phyloP scores from a whole-genome alignment of 2,329 filamentous ascomycete species.

The Chaetomium sp. region DNA sequence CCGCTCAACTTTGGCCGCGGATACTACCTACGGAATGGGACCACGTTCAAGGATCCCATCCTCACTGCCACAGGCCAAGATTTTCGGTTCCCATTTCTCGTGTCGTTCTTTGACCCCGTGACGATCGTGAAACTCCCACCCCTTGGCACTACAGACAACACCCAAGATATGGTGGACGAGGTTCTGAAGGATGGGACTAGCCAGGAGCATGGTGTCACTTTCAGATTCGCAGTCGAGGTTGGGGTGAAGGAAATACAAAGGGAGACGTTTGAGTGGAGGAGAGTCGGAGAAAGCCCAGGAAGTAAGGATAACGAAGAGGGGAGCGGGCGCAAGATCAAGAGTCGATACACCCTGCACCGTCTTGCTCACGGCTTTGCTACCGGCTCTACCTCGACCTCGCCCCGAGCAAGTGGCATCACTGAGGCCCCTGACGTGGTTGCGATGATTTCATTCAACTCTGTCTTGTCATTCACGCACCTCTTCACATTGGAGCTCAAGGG shows the following conservation, averaged over 20 bases:
- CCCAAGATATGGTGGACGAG: slow-evolving; percentile 21
- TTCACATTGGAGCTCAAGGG: slow-evolving; percentile 22
- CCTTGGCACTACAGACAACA: slow-evolving; percentile 9
- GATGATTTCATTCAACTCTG: slow-evolving; percentile 11
- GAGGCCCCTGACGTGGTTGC: not conserved
- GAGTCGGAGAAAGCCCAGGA: not conserved
- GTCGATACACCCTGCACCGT: slow-evolving; percentile 5
- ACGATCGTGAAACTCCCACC: slow-evolving; percentile 21
- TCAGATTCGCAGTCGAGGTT: slow-evolving; percentile 24
- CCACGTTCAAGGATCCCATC: slow-evolving; percentile 16
- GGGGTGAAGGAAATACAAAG: slow-evolving; percentile 16
- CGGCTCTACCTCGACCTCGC: not conserved
- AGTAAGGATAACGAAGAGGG: not conserved
- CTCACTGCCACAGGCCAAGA: slow-evolving; percentile 26
- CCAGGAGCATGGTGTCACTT: slow-evolving; percentile 18
- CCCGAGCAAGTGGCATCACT: not conserved
- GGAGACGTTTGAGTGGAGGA: slow-evolving; percentile 25
- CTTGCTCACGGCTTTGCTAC: not conserved
- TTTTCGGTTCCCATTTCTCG: slow-evolving; percentile 3
- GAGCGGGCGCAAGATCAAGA: not conserved
- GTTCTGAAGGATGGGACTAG: slow-evolving; percentile 9
- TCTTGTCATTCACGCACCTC: slow-evolving; percentile 8
- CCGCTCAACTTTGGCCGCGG: slow-evolving; percentile 27
- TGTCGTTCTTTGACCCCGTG: slow-evolving; percentile 12
- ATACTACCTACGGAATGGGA: slow-evolving; percentile 27